phyloP scores from a whole-genome alignment of 257 asterid genomes.

The Jaltomata sinuosa region DNA sequence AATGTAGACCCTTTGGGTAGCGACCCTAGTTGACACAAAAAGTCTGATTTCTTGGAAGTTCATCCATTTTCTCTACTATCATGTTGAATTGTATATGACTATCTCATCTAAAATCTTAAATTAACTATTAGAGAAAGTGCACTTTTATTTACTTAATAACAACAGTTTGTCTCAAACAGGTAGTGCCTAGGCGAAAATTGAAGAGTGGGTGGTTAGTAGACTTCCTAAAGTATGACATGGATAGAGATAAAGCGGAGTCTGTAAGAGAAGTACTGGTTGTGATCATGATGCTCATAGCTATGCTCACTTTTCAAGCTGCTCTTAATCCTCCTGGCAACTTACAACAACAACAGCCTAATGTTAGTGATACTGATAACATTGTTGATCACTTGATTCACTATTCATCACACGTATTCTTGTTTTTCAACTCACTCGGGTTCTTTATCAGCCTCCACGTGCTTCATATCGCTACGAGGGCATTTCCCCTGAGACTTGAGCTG shows the following conservation, averaged over 20 bases:
- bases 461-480: conserved; percentile 15
- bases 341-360: conserved; percentile 32
- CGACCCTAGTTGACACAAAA: no score
- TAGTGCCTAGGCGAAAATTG: neutral
- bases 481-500: conserved; percentile 32
- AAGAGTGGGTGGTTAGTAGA: neutral
- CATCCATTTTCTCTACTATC: neutral
- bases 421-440: conserved; percentile 40
- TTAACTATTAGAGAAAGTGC: neutral
- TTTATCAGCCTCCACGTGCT: conserved; percentile 35
- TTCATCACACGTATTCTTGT: conserved; percentile 7
- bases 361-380: no score
- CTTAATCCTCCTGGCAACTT: conserved; percentile 61
- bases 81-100: neutral
- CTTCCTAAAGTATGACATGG: conserved; percentile 13
- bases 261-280: conserved; percentile 33
- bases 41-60: neutral
- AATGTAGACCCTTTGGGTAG: no score
- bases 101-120: neutral
- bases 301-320: conserved; percentile 44
- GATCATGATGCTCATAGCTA: conserved; percentile 29
- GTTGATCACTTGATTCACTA: neutral
- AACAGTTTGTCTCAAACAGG: neutral
- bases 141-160: neutral
- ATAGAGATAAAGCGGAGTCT: conserved; percentile 22